Conservation (phyloP, 225 moss, liverwort and hornwort genomes). For the Physcomitrium patens region DNA sequence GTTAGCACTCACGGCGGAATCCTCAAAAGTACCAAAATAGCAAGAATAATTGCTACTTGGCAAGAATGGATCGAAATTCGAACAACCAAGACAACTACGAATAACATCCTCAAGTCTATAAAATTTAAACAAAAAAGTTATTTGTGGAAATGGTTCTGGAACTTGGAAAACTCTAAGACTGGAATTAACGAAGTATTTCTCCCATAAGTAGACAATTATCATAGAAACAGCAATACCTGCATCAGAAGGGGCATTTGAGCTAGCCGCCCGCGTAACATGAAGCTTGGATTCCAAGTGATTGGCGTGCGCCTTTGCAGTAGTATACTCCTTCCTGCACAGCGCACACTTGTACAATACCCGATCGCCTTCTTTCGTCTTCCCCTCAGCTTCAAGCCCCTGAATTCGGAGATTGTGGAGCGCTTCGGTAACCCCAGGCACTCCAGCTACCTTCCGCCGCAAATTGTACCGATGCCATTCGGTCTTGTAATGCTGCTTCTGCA, state of each 20-base stretch:
- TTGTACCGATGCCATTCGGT: slow-evolving; percentile 98
- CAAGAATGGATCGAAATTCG: no score
- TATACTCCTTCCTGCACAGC: slow-evolving; percentile 86
- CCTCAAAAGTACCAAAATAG: no score
- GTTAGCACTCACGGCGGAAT: no score
- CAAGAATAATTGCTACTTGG: no score
- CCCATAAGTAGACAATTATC: not conserved
- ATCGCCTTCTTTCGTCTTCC: slow-evolving; percentile 71
- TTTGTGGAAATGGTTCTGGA: no score
- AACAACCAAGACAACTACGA: no score
- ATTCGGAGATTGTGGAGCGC: slow-evolving; percentile 75
- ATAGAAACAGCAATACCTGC: slow-evolving; percentile 43
- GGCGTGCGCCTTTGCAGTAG: slow-evolving; percentile 74
- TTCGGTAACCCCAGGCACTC: slow-evolving; percentile 93
- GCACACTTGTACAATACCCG: slow-evolving; percentile 85
- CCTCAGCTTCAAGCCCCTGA: slow-evolving; percentile 86
- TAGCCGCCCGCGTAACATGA: slow-evolving; percentile 68
- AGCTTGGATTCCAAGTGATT: slow-evolving; percentile 88
- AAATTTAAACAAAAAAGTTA: no score
- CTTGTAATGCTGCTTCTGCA: slow-evolving; percentile 88
- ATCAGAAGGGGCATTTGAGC: slow-evolving; percentile 53
- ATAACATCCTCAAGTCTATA: no score
- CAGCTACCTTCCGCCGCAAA: slow-evolving; percentile 91
- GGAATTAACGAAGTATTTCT: not conserved
- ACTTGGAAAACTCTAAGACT: no score